phyloP scores from a whole-genome alignment of 257 asterid species.

The Marsdenia floribunda region DNA sequence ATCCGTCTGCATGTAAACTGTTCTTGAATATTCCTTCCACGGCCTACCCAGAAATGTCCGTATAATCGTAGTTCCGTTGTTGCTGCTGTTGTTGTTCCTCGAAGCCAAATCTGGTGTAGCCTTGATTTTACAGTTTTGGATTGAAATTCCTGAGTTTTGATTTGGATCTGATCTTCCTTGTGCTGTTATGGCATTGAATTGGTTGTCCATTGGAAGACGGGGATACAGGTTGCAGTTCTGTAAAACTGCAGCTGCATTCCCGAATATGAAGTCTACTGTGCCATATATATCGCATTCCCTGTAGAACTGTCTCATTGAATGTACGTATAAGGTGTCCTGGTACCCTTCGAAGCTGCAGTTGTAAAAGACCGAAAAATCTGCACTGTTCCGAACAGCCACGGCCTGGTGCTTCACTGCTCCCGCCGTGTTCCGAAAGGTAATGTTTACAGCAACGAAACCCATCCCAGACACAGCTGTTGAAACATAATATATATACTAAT shows the following conservation, averaged over 20 bases:
- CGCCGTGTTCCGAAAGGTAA: conserved; percentile 65
- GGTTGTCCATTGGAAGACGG: conserved; percentile 43
- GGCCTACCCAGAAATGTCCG: conserved; percentile 62
- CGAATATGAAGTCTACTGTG: conserved; percentile 71
- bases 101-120: conserved; percentile 43
- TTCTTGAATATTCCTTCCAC: conserved; percentile 64
- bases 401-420: conserved; percentile 68
- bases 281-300: conserved; percentile 54
- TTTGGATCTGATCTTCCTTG: conserved; percentile 64
- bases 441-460: conserved; percentile 45
- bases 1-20: conserved; percentile 50
- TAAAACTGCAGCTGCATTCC: conserved; percentile 55
- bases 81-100: not conserved
- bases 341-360: conserved; percentile 65
- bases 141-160: conserved; percentile 68
- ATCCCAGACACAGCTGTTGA: conserved; percentile 40
- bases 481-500: not conserved
- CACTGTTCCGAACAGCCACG: conserved; percentile 61
- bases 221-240: conserved; percentile 56
- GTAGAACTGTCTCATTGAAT: conserved; percentile 67
- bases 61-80: not conserved
- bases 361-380: conserved; percentile 62
- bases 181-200: conserved; percentile 66
- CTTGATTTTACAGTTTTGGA: conserved; percentile 45
- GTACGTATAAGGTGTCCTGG: conserved; percentile 64